Evolutionary conservation across 768 basidiomycete genomes (phyloP).

Genomic region (Daedalea quercina): DNA sequence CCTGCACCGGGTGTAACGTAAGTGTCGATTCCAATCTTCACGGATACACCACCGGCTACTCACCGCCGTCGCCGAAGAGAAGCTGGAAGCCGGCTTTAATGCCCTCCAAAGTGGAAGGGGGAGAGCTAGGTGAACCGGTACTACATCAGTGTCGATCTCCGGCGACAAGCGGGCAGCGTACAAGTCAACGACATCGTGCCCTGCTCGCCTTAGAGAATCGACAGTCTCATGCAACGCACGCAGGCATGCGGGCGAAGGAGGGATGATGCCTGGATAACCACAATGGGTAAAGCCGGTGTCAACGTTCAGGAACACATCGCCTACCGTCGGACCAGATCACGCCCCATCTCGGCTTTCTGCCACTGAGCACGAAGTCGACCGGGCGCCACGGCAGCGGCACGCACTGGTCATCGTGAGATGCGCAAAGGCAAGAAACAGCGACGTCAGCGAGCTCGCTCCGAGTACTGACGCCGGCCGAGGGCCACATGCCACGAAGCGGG

Average conservation of each 20-base stretch:
- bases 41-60: not conserved
- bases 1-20: constrained; percentile 5
- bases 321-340: constrained; percentile 36
- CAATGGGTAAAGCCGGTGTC: not conserved
- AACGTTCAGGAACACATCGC: constrained; percentile 6
- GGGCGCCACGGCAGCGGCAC: constrained; percentile 36
- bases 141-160: not conserved
- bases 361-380: constrained; percentile 21
- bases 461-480: not conserved
- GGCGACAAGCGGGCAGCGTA: constrained; percentile 10
- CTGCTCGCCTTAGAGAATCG: constrained; percentile 28
- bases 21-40: not conserved
- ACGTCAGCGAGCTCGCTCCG: not conserved
- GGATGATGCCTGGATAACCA: constrained; percentile 24
- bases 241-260: constrained; percentile 33
- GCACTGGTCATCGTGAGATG: constrained; percentile 22
- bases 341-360: constrained; percentile 32
- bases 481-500: not conserved
- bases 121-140: constrained; percentile 8
- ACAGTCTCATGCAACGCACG: constrained; percentile 30
- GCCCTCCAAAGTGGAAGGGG: constrained; percentile 20
- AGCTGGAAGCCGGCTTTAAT: constrained; percentile 24
- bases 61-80: constrained; percentile 24
- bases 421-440: not conserved
- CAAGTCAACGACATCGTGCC: constrained; percentile 36